Evolutionary conservation across 2,329 filamentous ascomycete genomes (phyloP), one percentile per base, ranked within the genome.

Genomic region (Diplocarpon rosae): DNA sequence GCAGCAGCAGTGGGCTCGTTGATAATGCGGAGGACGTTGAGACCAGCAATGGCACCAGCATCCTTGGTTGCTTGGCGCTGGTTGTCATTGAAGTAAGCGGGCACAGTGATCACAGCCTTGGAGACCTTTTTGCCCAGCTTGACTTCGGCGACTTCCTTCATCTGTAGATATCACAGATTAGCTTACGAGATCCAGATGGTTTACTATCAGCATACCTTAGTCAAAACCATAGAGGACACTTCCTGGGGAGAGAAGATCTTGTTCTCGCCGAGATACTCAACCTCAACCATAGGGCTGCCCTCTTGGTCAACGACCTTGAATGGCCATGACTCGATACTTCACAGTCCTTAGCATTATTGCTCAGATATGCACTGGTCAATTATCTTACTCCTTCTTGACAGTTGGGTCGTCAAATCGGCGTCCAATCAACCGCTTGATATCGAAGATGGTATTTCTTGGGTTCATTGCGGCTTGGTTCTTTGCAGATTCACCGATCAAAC

Each of bases 381-480:
- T 3, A 24, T 24, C 20, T 24, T 4, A 24, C 20, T 24, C 60
- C 80, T 95, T 95, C 83, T 95, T 95, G 69, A 96, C 92, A 58
- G 85, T 89, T 58, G 87, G 83, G 69, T 96, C 92, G 63, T 92
- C 87, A 68, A 85, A 95, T 66, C 88, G 81, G 66, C 92, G 85
- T 69, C 92, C 92, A 69, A 98, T 96, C 63, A 98, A 78, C 74
- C 92, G 92, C 88, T 96, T 98, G 80, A 95, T 85, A 72, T 98
- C 92, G 74, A 96, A 98, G 72, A 98, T 78, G 61, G 92, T 98
- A 78, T 96, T 96, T 66, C 71, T 70, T 54, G 92, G 92, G 85
- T 98, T 98, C 87, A 96, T 95, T 64, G 92, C 90, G 66, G 90
- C 92, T 81, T 95, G 89, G 78, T 98, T 98, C 85, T 96, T 98